Evolutionary conservation across 73 alveolate genomes (phyloP), one percentile per base, ranked within the genome.

Genomic region (Symbiodinium natans): DNA sequence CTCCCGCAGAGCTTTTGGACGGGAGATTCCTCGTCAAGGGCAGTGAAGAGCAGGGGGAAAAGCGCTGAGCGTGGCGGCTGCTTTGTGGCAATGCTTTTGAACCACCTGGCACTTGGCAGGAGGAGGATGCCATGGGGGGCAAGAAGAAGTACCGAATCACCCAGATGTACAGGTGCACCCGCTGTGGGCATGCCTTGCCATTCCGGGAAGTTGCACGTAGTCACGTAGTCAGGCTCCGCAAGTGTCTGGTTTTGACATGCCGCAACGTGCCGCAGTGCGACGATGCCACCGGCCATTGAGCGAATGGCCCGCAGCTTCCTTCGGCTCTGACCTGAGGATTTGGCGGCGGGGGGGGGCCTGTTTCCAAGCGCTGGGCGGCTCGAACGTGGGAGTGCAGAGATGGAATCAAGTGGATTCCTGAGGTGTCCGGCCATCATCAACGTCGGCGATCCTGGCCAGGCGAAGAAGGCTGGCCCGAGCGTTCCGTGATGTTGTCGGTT

Each of bases 231-330:
- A 21, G 75, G 27, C 75, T 21, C 17, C 17, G 17, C 75, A 21
- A 56, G 75, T 21, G 75, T 29, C 17, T 29, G 27, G 27, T 29
- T n/a, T 11, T 74, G 27, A 74, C 84, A 2, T 74, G 2, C 29
- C 21, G 84, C 2, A 11, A 31, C 84, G 19, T n/a, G 4, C 54
- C 41, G n/a, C 94, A 89, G 96, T 29, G 99, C 99, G 41, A 99
- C 99, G 36, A 99, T 99, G 99, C 93, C 99, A 3, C 99, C 99
- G 68, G 98, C 99, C 56, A 83, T 99, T 17, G 99, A 99, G 87
- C 94, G 99, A 33, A 34, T 99, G 83, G 99, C 99, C 3, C 95
- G 99, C 88, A 63, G 36, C 52, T 89, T 89, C 75, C 87, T 89
- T 11, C 86, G 96, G 95, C 43, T 19, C 74, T 29, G 93, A 11